Conservation (phyloP, 1,284 basidiomycete species). For the Cryptococcus sp. region DNA sequence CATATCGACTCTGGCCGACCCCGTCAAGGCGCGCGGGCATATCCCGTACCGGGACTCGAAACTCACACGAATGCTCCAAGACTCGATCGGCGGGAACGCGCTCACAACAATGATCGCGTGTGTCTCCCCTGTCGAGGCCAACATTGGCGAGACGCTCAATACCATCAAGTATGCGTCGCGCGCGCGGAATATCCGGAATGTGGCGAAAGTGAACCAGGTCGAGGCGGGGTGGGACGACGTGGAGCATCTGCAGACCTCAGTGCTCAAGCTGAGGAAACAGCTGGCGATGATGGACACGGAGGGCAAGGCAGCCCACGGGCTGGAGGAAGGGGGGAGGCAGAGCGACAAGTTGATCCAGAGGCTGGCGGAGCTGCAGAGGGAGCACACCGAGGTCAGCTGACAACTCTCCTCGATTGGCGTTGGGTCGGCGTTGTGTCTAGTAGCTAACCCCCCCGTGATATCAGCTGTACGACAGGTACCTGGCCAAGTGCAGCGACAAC, state of each 20-base stretch:
- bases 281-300: slow-evolving; percentile 65
- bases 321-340: slow-evolving; percentile 79
- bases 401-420: background rate
- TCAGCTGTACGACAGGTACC: slow-evolving; percentile 44
- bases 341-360: slow-evolving; percentile 73
- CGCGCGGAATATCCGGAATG: slow-evolving; percentile 95
- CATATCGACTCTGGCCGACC: slow-evolving; percentile 94
- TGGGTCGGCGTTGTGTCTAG: background rate
- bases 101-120: slow-evolving; percentile 99
- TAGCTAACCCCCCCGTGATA: background rate
- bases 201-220: slow-evolving; percentile 84
- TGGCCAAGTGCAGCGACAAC: slow-evolving; percentile 44
- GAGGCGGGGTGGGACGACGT: slow-evolving; percentile 99
- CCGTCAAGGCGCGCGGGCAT: slow-evolving; percentile 62
- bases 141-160: slow-evolving; percentile 89
- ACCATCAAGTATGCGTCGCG: slow-evolving; percentile 98
- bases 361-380: slow-evolving; percentile 42
- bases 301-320: slow-evolving; percentile 51
- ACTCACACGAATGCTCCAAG: slow-evolving; percentile 87
- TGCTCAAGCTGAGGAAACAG: slow-evolving; percentile 80
- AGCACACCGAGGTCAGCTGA: slow-evolving; percentile 43
- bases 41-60: slow-evolving; percentile 97
- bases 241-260: slow-evolving; percentile 86
- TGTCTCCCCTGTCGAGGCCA: slow-evolving; percentile 88
- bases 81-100: slow-evolving; percentile 96